Conservation (phyloP, 495 filamentous ascomycete genomes). For the Sporormia fimetaria region DNA sequence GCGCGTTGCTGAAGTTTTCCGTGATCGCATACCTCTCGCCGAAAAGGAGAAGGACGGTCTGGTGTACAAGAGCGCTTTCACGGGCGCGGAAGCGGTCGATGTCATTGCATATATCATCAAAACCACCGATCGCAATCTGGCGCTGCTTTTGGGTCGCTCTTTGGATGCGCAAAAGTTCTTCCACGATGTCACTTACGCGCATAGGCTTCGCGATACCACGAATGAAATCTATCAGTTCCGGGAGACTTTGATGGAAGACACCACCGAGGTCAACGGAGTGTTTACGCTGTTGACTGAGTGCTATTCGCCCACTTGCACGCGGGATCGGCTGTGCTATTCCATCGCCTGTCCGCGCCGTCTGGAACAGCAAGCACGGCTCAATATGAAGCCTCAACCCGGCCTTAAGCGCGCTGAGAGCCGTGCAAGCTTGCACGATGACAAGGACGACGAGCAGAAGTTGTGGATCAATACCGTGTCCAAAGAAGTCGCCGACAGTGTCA, state of each 20-base stretch:
- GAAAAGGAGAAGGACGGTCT: constrained; percentile 94
- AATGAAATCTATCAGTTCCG: constrained; percentile 94
- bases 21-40: constrained; percentile 65
- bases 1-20: constrained; percentile 78
- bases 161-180: constrained; percentile 99
- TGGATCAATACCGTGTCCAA: constrained; percentile 99
- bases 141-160: constrained; percentile 81
- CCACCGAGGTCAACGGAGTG: constrained; percentile 84
- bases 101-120: constrained; percentile 89
- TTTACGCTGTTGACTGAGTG: constrained; percentile 95
- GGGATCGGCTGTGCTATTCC: constrained; percentile 91
- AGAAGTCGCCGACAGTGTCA: constrained; percentile 78
- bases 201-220: constrained; percentile 79
- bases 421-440: constrained; percentile 70
- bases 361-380: constrained; percentile 88
- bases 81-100: constrained; percentile 89
- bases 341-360: constrained; percentile 92
- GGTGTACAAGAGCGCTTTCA: constrained; percentile 94
- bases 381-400: constrained; percentile 81
- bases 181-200: constrained; percentile 97
- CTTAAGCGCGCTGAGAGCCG: constrained; percentile 72
- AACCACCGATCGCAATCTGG: constrained; percentile 90
- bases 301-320: constrained; percentile 94
- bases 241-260: constrained; percentile 83
- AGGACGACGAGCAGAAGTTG: constrained; percentile 91